These are phyloP conservation scores for Leishmania braziliensis DNA, from an alignment of 208 protist species.

Conservation along the genomic window DNA sequence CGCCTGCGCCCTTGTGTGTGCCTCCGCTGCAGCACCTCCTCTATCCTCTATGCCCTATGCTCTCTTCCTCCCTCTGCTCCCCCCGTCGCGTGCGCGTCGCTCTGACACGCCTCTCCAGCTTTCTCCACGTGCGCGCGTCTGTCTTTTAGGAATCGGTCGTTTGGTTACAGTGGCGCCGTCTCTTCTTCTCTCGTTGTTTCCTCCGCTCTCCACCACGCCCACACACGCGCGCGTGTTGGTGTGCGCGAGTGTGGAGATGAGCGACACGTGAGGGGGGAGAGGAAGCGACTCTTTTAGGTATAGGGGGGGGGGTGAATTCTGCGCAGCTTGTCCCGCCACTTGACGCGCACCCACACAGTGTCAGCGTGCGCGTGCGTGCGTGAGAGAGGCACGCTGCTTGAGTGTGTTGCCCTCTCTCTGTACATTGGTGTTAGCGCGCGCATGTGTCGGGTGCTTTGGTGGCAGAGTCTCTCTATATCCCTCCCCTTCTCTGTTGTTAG, in stretches of 20 bases:
- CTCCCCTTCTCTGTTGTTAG: background rate
- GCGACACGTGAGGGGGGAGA: background rate
- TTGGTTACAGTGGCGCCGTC: background rate
- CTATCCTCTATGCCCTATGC: background rate
- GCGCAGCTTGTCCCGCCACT: background rate
- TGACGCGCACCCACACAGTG: background rate
- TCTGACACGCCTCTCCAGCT: background rate
- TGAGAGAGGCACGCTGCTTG: background rate
- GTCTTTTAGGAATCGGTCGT: slow-evolving; percentile 7
- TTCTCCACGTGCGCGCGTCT: background rate
- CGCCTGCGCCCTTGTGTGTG: background rate
- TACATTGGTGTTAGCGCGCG: background rate
- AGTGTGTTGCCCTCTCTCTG: background rate
- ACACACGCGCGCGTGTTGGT: background rate
- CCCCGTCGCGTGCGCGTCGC: background rate
- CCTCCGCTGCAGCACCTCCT: too few relatives aligned
- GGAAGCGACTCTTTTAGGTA: background rate
- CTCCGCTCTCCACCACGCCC: background rate
- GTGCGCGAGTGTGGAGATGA: background rate
- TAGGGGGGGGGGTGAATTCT: background rate
- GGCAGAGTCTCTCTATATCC: background rate
- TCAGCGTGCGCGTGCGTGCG: background rate
- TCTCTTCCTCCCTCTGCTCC: too few relatives aligned
- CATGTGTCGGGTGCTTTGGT: background rate
- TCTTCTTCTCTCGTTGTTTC: slow-evolving; percentile 4